Evolutionary conservation across 192 early-diverging fungal species (phyloP), one percentile per base, ranked within the genome.

Genomic region (Phycomyces nitens): DNA sequence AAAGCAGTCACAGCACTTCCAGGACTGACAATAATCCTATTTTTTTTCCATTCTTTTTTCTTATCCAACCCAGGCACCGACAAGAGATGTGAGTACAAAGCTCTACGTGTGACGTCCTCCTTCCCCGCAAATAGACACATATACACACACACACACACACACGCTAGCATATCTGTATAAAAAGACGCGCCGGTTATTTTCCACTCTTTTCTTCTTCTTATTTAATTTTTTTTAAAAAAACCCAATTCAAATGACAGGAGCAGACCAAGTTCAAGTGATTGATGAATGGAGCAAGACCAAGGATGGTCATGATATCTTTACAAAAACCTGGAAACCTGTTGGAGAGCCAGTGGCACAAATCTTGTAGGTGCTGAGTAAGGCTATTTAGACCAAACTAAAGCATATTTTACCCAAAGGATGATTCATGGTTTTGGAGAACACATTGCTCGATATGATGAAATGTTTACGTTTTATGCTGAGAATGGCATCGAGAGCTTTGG

Each of bases 401-500:
- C 9, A 18, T 41, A 39, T 55, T 24, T 56, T 41, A 22, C 5
- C 16, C 8, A 24, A 53, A 76, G 74, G 16, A 65, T 82, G 62
- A 61, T 85, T 43, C 83, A 85, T 44, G 83, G 83, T 20, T 79
- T 85, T 60, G 83, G 80, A 40, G 83, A 85, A 54, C 79, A 85
- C 39, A 58, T 70, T 53, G 65, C 58, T 20, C 79, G 83, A 39
- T 85, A 82, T 56, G 77, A 87, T 47, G 75, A 85, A 42, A 70
- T 89, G 43, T 86, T 86, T 66, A 58, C 71, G 23, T 64, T 65
- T 16, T 87, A 88, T 62, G 75, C 78, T 43, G 70, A 58, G 47
- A 59, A 63, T 23, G 85, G 82, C 1, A 82, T 92, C 60, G 69
- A 83, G 56, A 75, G 82, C 66, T 73, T 74, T 27, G 79, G 63